Percentiles rank a stretch among this genome's conserved stretches.
Evolutionary conservation across 805 yeast species (phyloP).

Genomic region (Metschnikowia colocasiae): DNA sequence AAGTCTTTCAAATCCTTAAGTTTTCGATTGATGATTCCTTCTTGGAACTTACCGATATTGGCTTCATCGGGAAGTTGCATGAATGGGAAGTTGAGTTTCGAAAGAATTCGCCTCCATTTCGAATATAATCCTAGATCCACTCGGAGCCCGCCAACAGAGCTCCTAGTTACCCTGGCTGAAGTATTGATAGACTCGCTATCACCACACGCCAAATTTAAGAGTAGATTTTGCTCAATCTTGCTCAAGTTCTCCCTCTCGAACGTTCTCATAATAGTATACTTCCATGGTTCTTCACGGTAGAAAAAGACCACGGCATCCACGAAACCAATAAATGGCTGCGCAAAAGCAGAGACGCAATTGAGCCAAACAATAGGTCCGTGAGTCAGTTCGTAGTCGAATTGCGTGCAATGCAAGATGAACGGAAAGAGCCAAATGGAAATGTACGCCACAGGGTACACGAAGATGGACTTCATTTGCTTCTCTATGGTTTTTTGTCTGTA

Average conservation of each 20-base stretch:
- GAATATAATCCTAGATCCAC: slow-evolving; percentile 30
- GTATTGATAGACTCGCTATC: slow-evolving; percentile 25
- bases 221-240: slow-evolving; percentile 21
- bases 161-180: slow-evolving; percentile 23
- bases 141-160: slow-evolving; percentile 28
- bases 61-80: slow-evolving; percentile 42
- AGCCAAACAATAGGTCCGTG: slow-evolving; percentile 61
- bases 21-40: slow-evolving; percentile 12
- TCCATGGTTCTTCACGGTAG: slow-evolving; percentile 80
- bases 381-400: slow-evolving; percentile 43
- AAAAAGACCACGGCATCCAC: slow-evolving; percentile 75
- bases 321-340: slow-evolving; percentile 77
- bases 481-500: slow-evolving; percentile 62
- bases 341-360: slow-evolving; percentile 62
- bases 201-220: slow-evolving; percentile 7
- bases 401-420: slow-evolving; percentile 59
- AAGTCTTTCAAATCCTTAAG: not conserved
- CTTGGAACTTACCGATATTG: slow-evolving; percentile 23
- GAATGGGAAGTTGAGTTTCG: slow-evolving; percentile 40
- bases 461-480: slow-evolving; percentile 74
- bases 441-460: slow-evolving; percentile 81
- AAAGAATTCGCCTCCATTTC: slow-evolving; percentile 38
- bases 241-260: slow-evolving; percentile 33
- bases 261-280: slow-evolving; percentile 39
- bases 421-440: slow-evolving; percentile 81